phyloP scores from a whole-genome alignment of 164 flowering plant species.

The Stephania yunnanensis region DNA sequence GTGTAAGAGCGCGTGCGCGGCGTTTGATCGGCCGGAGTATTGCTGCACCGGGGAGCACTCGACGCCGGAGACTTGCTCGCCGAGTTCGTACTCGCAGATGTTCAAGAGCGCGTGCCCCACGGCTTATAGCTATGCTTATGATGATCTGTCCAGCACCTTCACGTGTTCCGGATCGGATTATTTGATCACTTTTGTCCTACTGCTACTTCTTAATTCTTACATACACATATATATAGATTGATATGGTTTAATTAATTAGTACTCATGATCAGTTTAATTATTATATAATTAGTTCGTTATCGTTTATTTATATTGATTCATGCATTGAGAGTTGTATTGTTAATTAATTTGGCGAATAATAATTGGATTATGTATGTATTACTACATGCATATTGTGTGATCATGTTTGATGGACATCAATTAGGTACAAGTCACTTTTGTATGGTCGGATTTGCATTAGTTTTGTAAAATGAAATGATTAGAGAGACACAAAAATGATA shows the following conservation, averaged over 20 bases:
- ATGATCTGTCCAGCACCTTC: constrained; percentile 76
- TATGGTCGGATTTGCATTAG: too few species aligned
- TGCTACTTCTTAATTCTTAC: not conserved
- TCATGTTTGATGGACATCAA: too few species aligned
- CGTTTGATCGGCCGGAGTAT: constrained; percentile 62
- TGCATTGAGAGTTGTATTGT: not conserved
- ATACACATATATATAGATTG: too few species aligned
- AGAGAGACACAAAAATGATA: too few species aligned
- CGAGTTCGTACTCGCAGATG: constrained; percentile 60
- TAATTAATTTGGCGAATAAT: not conserved
- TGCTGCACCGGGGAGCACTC: constrained; percentile 80
- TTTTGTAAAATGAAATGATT: too few species aligned
- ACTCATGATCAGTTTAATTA: too few species aligned
- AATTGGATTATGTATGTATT: not conserved
- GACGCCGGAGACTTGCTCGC: constrained; percentile 66
- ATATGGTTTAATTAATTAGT: too few species aligned
- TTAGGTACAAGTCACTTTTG: too few species aligned
- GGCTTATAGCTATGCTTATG: constrained; percentile 93
- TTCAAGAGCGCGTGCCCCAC: constrained; percentile 87
- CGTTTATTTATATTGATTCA: not conserved
- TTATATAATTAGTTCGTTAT: not conserved
- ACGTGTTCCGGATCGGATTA: constrained; percentile 82
- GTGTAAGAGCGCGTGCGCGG: constrained; percentile 89
- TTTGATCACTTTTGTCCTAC: constrained; percentile 72
- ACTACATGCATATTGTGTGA: too few species aligned